phyloP scores from a whole-genome alignment of 164 flowering plant genomes.

The Berberis thunbergii region DNA sequence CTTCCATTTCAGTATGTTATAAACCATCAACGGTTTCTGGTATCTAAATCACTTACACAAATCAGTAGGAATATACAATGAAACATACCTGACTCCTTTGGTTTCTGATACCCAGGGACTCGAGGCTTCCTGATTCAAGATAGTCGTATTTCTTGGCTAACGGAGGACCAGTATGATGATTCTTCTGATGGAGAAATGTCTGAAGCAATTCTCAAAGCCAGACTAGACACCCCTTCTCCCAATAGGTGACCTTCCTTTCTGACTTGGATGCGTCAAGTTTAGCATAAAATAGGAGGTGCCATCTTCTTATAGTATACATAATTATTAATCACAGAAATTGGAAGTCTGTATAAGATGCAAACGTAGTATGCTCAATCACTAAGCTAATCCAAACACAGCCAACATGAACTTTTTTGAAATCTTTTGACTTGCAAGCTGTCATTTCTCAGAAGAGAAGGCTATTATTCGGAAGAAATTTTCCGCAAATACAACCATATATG shows the following conservation, averaged over 20 bases:
- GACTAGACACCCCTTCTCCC: constrained; percentile 10
- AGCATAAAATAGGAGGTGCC: too few species aligned
- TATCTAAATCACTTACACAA: not conserved
- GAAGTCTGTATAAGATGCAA: too few species aligned
- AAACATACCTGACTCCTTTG: not conserved
- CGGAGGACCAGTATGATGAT: constrained; percentile 6
- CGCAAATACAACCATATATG: too few species aligned
- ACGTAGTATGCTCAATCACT: too few species aligned
- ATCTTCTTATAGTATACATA: too few species aligned
- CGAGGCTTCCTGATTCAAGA: constrained; percentile 13
- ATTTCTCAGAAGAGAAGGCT: too few species aligned
- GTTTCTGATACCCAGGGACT: not conserved
- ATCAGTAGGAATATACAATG: not conserved
- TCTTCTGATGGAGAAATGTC: constrained; percentile 11
- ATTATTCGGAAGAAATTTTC: too few species aligned
- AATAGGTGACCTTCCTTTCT: constrained; percentile 20
- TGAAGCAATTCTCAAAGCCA: constrained; percentile 9
- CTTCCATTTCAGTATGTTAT: constrained; percentile 29
- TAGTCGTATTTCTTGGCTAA: constrained; percentile 6
- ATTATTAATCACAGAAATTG: too few species aligned
- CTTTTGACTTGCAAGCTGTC: too few species aligned
- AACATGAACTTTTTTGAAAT: too few species aligned
- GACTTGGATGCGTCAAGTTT: not conserved
- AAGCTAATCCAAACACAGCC: too few species aligned
- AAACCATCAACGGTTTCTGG: not conserved